Base-by-base conservation (phyloP, 257 asterid species). In the Ligustrum vulgare region DNA sequence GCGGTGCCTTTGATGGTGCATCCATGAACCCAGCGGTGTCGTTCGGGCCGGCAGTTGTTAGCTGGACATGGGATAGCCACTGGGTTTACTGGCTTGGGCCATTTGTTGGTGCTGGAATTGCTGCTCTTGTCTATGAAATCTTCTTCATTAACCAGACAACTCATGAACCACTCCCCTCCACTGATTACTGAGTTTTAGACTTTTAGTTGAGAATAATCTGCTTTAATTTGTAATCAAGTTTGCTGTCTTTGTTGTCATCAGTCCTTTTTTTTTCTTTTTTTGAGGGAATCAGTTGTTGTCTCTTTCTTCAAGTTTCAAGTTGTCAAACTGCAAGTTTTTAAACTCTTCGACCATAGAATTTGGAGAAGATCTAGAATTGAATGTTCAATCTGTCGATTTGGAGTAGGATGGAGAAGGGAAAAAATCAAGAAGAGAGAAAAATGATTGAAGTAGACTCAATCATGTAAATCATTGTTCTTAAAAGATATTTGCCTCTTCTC, bases 41-140 rank as follows among this genome's bases (percentile, higher is more conserved):
- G 0, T 92, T 92, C 41, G 97, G 97, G 2, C 97, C 97, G 0
- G 96, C 97, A 0, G 92, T 91, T 20, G 96, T 91, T 5, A 88
- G 93, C 86, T 91, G 97, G 97, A 80, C 92, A 32, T 91, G 96
- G 97, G 73, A 49, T 37, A 71, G 85, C 87, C 97, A 91, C 84
- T 91, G 97, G 97, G 91, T 91, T 18, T 91, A 91, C 83, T 91
- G 97, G 97, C 85, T 88, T 3, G 97, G 97, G 28, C 97, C 97
- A 0, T 84, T 91, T 20, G 81, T 71, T 0, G 97, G 97, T 56
- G 92, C 92, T 3, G 92, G 82, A 58, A 81, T 87, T 39, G 96
- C 96, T 34, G 93, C 91, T 10, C 31, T 87, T 4, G 85, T 91
- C 15, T 92, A 90, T 54, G 91, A 92, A 63, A 2, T 85, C 83